Evolutionary conservation across 352 stramenopile genomes (phyloP), one percentile per base, ranked within the genome.

Genomic region (Globisporangium megalacanthum): DNA sequence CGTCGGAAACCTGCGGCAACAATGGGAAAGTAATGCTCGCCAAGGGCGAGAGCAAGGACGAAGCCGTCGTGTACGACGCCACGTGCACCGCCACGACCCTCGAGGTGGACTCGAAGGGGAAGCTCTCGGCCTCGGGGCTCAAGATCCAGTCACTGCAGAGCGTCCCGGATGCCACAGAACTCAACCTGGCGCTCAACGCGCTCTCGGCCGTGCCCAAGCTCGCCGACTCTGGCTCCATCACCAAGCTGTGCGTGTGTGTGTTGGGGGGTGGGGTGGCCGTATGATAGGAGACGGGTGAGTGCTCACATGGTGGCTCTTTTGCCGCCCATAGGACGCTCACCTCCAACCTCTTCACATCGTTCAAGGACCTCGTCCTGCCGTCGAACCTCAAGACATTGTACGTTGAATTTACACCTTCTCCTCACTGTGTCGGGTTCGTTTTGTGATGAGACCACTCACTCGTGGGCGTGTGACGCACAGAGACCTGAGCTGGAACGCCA

Each of bases 401-500:
- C 49, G 68, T 63, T 13, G 8, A 22, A 20, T 6, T 13, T 45
- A 19, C 19, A 31, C 39, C n/a, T 15, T 46, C 45, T 13, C 4
- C 20, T 19, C 20, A 31, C 20, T 19, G 7, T 31, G 45, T 25
- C 19, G 22, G 7, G 20, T 11, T 19, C 46, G 45, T 19, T 13
- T 51, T 20, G 20, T 17, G 29, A 42, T 25, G n/a, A n/a, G n/a
- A n/a, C n/a, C n/a, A n/a, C n/a, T n/a, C n/a, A n/a, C n/a, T n/a
- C n/a, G n/a, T n/a, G n/a, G n/a, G n/a, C n/a, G n/a, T n/a, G 6
- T 20, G 17, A 0, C 25, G 4, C 36, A 20, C 36, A 80, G 70
- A 41, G 68, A 79, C 29, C 49, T 89, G 66, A 92, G 81, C 56
- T 89, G 75, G 75, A 92, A 89, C 56, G 44, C 50, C 29, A 70